phyloP scores from a whole-genome alignment of 257 asterid genomes.

The Salvia miltiorrhiza region DNA sequence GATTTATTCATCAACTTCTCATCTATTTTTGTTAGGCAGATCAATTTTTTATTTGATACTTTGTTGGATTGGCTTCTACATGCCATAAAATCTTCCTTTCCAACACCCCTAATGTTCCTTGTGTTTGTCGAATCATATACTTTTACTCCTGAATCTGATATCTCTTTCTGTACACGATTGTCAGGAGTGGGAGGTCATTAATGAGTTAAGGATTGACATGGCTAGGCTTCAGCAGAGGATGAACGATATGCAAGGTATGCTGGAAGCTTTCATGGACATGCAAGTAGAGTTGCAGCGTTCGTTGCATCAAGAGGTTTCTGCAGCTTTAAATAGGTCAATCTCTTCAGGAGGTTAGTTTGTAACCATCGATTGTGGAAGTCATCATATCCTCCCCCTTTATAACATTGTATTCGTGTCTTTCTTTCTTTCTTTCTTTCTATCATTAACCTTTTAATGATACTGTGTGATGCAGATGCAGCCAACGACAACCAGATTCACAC shows the following conservation, averaged over 20 bases:
- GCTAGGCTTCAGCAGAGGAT: constrained; percentile 76
- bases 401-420: no score
- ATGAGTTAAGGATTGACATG: constrained; percentile 71
- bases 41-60: background rate
- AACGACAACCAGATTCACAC: constrained; percentile 25
- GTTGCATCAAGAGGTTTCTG: constrained; percentile 72
- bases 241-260: constrained; percentile 76
- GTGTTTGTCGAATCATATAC: background rate
- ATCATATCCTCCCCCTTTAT: no score
- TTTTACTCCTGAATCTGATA: background rate
- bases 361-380: no score
- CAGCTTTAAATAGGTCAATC: constrained; percentile 62
- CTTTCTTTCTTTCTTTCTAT: background rate
- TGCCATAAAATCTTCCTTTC: background rate
- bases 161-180: background rate
- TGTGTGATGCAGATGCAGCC: constrained; percentile 31
- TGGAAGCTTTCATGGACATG: constrained; percentile 89
- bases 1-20: background rate
- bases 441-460: background rate
- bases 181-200: constrained; percentile 73
- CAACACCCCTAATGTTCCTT: background rate
- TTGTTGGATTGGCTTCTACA: background rate
- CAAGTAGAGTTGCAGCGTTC: constrained; percentile 76
- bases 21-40: background rate
- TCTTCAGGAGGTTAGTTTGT: constrained; percentile 45